These are phyloP conservation scores for Pleurotus ostreatus DNA, from an alignment of 768 basidiomycete genomes.

Conservation along the genomic window DNA sequence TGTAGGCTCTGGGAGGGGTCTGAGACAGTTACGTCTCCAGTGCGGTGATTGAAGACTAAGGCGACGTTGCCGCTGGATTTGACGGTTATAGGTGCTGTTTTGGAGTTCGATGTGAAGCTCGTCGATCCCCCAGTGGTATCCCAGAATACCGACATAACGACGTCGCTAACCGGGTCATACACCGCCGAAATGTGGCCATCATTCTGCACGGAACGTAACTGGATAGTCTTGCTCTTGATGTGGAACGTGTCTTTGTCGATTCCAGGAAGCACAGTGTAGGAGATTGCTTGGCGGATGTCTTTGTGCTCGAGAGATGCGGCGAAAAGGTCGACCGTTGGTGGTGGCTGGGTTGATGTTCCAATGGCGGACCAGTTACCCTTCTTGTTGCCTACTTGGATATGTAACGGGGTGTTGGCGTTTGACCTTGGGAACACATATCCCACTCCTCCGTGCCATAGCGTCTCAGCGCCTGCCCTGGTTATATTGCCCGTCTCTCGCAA, in stretches of 20 bases:
- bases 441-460: conserved; percentile 64
- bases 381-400: conserved; percentile 39
- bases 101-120: conserved; percentile 22
- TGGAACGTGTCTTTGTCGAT: conserved; percentile 33
- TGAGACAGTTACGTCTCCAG: conserved; percentile 48
- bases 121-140: conserved; percentile 38
- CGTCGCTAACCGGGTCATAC: conserved; percentile 36
- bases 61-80: conserved; percentile 37
- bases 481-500: conserved; percentile 9
- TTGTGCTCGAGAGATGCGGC: conserved; percentile 54
- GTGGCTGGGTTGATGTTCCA: conserved; percentile 59
- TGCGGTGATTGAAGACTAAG: conserved; percentile 37
- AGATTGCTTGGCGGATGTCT: conserved; percentile 28
- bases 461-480: conserved; percentile 16
- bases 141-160: conserved; percentile 58
- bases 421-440: conserved; percentile 52
- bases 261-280: conserved; percentile 58
- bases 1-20: conserved; percentile 60
- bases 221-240: conserved; percentile 26
- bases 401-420: conserved; percentile 31
- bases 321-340: conserved; percentile 58
- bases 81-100: conserved; percentile 24
- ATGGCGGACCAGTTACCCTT: conserved; percentile 60
- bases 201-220: conserved; percentile 40
- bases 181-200: conserved; percentile 46